Conservation (phyloP, 108 stramenopile species). For the Skeletonema tropicum region DNA sequence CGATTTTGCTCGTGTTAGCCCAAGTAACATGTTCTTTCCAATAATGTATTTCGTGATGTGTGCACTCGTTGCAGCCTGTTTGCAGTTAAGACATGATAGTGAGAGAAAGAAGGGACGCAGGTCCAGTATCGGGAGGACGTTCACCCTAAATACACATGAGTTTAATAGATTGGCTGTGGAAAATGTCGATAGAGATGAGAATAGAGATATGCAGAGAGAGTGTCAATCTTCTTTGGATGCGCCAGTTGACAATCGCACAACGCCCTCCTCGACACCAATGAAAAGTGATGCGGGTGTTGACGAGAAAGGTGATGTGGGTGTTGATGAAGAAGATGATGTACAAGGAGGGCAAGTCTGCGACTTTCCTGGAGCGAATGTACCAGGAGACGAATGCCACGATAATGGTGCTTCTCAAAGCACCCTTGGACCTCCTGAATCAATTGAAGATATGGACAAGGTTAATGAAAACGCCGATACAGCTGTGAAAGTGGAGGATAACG, state of each 20-base stretch:
- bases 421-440: no score
- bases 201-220: no score
- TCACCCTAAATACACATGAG: background rate
- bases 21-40: constrained; percentile 25
- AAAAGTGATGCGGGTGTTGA: no score
- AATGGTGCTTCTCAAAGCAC: no score
- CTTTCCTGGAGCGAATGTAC: background rate
- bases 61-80: background rate
- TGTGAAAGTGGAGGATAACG: background rate
- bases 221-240: no score
- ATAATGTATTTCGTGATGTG: constrained; percentile 5
- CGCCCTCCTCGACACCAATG: no score
- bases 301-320: no score
- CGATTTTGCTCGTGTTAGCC: constrained; percentile 20
- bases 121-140: background rate
- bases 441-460: background rate
- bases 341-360: background rate
- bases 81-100: background rate
- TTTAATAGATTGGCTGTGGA: background rate
- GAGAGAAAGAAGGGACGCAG: background rate
- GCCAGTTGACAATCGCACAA: no score
- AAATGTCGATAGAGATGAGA: background rate
- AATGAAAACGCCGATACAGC: no score
- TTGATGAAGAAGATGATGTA: background rate
- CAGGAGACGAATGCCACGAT: background rate